Base-by-base conservation (phyloP, 192 early-diverging fungal species). In the Funneliformis geosporum region DNA sequence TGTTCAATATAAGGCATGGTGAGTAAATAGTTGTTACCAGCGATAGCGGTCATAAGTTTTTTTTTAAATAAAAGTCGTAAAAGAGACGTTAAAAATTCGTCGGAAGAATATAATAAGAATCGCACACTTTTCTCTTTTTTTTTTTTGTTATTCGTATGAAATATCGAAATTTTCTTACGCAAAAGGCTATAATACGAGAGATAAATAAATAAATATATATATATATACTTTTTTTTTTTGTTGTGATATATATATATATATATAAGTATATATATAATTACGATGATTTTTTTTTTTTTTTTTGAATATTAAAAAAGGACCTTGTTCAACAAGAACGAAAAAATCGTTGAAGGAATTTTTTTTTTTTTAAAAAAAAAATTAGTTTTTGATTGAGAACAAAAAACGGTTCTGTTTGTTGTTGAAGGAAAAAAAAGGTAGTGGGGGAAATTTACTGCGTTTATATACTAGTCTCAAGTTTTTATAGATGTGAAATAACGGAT, bases 31-130 rank as follows among this genome's bases (percentile, higher is more conserved):
- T 46, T 71, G 69, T 42, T 68, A 39, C 66, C 69, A 27, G 69
- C 42, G 23, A 72, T 42, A 72, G 43, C 44, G 44, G 69, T 72
- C 69, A 72, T 72, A 72, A 72, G 67, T 43, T 69, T 69, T 38
- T 40, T 21, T 42, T 8, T 40, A 27, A 27, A 27, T 11, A 64
- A 43, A 10, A 7, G 5, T 65, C 6, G 27, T 38, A 39, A 39
- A 23, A 69, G 21, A 12, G 42, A 55, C 47, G 47, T 55, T 55
- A 55, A 55, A 16, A 33, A 33, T 33, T 55, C 47, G 47, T 55
- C 47, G 47, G n/a, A 55, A 55, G 47, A 55, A 55, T 4, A 47
- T 33, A 33, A 33, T 33, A 33, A 33, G 33, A 33, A 33, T 33
- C 33, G 33, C 33, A 33, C 33, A 33, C 33, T 33, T 33, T 0